Base-by-base conservation (phyloP, 2,329 filamentous ascomycete genomes). In the Scedosporium aurantiacum region DNA sequence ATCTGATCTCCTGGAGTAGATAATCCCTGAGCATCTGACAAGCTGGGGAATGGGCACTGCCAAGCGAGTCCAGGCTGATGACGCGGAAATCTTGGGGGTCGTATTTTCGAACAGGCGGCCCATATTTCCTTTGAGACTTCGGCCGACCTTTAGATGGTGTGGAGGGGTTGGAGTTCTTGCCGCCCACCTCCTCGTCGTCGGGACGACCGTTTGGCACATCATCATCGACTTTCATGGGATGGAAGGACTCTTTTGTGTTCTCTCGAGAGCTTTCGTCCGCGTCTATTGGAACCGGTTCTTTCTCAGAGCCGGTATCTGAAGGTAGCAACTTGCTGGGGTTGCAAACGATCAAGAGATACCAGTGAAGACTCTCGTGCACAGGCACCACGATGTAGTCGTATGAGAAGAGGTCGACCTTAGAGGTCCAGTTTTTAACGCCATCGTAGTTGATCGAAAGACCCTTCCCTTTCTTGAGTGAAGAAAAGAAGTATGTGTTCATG, bases 311-410 rank as follows among this genome's bases (percentile, higher is more conserved):
- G n/a, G 18, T 14, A 18, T 62, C 55, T 23, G 62, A 50, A 23
- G 64, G 71, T 6, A 84, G 69, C 23, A 94, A 78, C 59, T 81
- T 85, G 3, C 84, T 82, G 2, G 93, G 81, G 68, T 99, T 96
- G 80, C 91, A 96, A 60, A 99, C 93, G 61, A 99, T 93, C 14
- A 91, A 91, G 65, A 97, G 78, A 73, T 94, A 97, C 94, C 95
- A 99, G 72, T 99, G 94, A 1, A 79, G 75, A 66, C 84, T 79
- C 70, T 97, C 89, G 67, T 96, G 95, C 71, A 99, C 90, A 0
- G 94, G 94, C 5, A 99, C 88, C 10, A 97, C 81, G 63, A 97
- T 86, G 71, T 92, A 97, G 70, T 96, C 90, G 67, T 90, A 91
- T 5, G 80, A 82, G 68, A 97, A 90, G 7, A 99, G 75, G 69